These are phyloP conservation scores for Bonia amplexicaulis DNA, from an alignment of 176 grass and related monocot species.

Conservation along the genomic window DNA sequence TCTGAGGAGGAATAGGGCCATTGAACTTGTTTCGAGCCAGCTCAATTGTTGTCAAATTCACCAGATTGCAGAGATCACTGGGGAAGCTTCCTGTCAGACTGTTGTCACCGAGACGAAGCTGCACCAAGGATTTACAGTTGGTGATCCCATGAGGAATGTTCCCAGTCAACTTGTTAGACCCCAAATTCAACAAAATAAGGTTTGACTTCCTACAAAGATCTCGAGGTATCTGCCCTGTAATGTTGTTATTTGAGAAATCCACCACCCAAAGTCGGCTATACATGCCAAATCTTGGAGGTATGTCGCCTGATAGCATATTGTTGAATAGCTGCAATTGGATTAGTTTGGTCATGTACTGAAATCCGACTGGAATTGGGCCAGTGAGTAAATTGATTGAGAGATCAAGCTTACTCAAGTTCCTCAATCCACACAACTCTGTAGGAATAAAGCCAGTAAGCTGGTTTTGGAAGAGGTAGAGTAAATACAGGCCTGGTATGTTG, in stretches of 20 bases:
- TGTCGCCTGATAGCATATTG: constrained; percentile 73
- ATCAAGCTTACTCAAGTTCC: constrained; percentile 89
- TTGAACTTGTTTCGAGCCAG: constrained; percentile 76
- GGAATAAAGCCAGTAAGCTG: constrained; percentile 77
- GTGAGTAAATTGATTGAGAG: constrained; percentile 88
- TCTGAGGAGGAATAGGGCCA: constrained; percentile 81
- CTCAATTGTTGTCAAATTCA: constrained; percentile 86
- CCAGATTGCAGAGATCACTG: constrained; percentile 65
- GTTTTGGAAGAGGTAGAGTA: constrained; percentile 93
- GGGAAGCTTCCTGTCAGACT: constrained; percentile 92
- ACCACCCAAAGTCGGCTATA: constrained; percentile 89
- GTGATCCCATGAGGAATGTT: constrained; percentile 83
- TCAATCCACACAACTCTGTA: constrained; percentile 56
- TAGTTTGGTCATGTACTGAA: constrained; percentile 79
- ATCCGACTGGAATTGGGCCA: constrained; percentile 62
- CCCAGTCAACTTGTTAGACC: constrained; percentile 71
- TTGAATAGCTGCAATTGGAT: constrained; percentile 87
- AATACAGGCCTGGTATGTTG: constrained; percentile 55
- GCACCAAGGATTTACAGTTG: constrained; percentile 84
- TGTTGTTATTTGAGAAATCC: constrained; percentile 90
- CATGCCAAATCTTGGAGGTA: constrained; percentile 80
- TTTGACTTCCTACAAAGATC: constrained; percentile 83
- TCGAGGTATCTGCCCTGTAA: constrained; percentile 76
- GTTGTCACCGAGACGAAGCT: constrained; percentile 72
- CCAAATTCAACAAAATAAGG: constrained; percentile 87